These are phyloP conservation scores for Malassezia dermatis DNA, from an alignment of 1,284 basidiomycete species.

Conservation along the genomic window DNA sequence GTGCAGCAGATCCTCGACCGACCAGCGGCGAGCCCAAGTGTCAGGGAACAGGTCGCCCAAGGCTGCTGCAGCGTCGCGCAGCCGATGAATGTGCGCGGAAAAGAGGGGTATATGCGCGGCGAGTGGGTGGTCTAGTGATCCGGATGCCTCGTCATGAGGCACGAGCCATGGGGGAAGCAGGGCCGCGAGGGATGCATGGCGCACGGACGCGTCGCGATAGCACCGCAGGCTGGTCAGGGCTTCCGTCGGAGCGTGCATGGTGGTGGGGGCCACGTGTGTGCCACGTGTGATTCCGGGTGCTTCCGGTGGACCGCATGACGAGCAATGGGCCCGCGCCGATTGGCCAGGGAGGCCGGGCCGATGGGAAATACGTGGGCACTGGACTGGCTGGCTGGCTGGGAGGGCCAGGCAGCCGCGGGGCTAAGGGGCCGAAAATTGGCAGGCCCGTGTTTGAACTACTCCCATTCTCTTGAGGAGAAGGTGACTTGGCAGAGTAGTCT, in stretches of 20 bases:
- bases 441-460: conserved; percentile 16
- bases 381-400: conserved; percentile 4
- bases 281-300: conserved; percentile 8
- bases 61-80: neutral
- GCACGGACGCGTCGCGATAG: conserved; percentile 4
- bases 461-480: conserved; percentile 17
- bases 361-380: conserved; percentile 11
- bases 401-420: conserved; percentile 5
- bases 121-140: neutral
- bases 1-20: neutral
- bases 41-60: conserved; percentile 2
- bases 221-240: conserved; percentile 12
- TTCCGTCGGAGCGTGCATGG: conserved; percentile 4
- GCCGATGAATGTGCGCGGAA: conserved; percentile 7
- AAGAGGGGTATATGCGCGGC: conserved; percentile 16
- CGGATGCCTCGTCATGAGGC: neutral
- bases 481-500: conserved; percentile 11
- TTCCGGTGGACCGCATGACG: conserved; percentile 5
- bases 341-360: conserved; percentile 9
- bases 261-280: conserved; percentile 10
- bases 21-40: conserved; percentile 5
- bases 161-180: neutral
- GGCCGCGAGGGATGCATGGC: neutral
- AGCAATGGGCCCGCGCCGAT: conserved; percentile 13
- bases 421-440: conserved; percentile 9